phyloP scores from a whole-genome alignment of 1,284 basidiomycete species.

The Austropuccinia psidii region DNA sequence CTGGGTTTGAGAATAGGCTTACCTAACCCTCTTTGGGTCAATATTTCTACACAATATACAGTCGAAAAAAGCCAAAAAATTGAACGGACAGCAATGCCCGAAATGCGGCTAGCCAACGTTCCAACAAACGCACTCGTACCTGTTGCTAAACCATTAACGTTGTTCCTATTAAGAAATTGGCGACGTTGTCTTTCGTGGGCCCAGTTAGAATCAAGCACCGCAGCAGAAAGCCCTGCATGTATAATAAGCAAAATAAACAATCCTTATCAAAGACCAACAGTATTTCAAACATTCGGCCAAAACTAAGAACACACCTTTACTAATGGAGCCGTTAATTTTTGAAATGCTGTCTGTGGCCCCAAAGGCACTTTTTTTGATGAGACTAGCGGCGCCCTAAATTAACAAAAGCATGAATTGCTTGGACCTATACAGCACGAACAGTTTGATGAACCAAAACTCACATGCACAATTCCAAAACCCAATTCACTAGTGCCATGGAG shows the following conservation, averaged over 20 bases:
- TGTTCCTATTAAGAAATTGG: constrained; percentile 34
- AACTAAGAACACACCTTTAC: constrained; percentile 76
- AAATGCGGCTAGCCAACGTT: constrained; percentile 88
- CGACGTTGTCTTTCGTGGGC: constrained; percentile 37
- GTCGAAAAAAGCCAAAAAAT: constrained; percentile 11
- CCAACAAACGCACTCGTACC: constrained; percentile 90
- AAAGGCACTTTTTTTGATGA: constrained; percentile 98
- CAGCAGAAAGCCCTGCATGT: constrained; percentile 31
- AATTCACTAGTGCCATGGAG: constrained; percentile 95
- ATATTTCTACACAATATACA: too few species aligned
- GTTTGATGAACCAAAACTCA: constrained; percentile 46
- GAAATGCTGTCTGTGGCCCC: constrained; percentile 92
- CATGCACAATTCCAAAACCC: constrained; percentile 93
- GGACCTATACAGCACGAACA: neutral
- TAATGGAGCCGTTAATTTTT: constrained; percentile 93
- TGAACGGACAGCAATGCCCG: constrained; percentile 74
- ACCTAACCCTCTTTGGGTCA: too few species aligned
- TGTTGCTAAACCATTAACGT: constrained; percentile 53
- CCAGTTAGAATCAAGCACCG: constrained; percentile 34
- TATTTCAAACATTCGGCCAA: too few species aligned
- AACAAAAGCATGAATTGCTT: constrained; percentile 25
- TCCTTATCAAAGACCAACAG: too few species aligned
- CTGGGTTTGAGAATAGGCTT: too few species aligned
- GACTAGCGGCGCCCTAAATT: constrained; percentile 93
- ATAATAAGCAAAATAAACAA: constrained; percentile 68